Conservation (phyloP, 2,329 filamentous ascomycete species). For the Penicillium hesseltinei region DNA sequence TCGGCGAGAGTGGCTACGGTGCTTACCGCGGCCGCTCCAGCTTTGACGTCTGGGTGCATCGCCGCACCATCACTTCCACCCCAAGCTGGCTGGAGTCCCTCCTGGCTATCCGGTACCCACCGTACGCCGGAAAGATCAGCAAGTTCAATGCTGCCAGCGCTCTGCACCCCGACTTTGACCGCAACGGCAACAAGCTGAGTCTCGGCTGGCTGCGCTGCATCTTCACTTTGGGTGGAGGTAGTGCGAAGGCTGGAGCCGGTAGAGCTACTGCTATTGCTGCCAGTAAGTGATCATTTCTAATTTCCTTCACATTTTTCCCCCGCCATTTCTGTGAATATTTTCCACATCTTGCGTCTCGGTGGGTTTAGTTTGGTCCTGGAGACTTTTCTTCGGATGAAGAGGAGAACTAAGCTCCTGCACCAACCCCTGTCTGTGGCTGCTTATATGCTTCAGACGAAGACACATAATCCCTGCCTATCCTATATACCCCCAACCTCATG, state of each 20-base stretch:
- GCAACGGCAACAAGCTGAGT: conserved; percentile 49
- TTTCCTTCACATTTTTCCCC: conserved; percentile 2
- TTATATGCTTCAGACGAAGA: not conserved
- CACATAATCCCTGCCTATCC: not conserved
- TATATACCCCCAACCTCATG: conserved; percentile 17
- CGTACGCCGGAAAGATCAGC: conserved; percentile 57
- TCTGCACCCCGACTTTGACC: conserved; percentile 60
- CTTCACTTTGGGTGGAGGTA: conserved; percentile 43
- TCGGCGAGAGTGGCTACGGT: conserved; percentile 75
- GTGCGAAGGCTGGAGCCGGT: conserved; percentile 36
- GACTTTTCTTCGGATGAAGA: conserved; percentile 14
- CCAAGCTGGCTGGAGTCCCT: conserved; percentile 61
- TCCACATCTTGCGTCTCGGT: not conserved
- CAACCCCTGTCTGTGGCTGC: not conserved
- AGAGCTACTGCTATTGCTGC: conserved; percentile 38
- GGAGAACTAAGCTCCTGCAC: conserved; percentile 2
- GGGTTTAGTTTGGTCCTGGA: not conserved
- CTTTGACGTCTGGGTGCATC: conserved; percentile 63
- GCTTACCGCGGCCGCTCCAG: conserved; percentile 72
- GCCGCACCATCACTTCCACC: conserved; percentile 57
- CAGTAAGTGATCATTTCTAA: conserved; percentile 35
- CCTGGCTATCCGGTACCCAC: conserved; percentile 59
- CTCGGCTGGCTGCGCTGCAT: conserved; percentile 42
- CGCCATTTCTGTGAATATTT: not conserved
- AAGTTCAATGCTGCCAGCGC: conserved; percentile 52